Evolutionary conservation across 2,329 filamentous ascomycete species (phyloP), one percentile per base, ranked within the genome.

Genomic region (Tolypocladium amazonense): DNA sequence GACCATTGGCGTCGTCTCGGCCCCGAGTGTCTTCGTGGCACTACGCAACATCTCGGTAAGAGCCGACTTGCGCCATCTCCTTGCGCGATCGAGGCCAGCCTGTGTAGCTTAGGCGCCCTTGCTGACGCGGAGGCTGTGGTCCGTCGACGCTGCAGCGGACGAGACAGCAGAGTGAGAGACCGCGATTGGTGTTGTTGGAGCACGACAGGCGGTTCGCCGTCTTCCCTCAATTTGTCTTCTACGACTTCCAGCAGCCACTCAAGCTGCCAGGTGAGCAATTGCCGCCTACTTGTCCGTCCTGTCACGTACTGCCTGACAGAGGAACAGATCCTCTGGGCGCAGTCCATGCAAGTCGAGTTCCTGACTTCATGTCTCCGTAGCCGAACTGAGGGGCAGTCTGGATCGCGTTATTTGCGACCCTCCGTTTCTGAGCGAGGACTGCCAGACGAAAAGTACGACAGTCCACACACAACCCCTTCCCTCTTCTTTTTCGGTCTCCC

Each of bases 391-490:
- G 68, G 83, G 82, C 25, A 76, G 73, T 25, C 82, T 88, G 55
- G 87, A 91, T 71, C 81, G 85, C 58, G 81, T 93, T 62, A 87
- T 92, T 59, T 83, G 82, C 65, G 90, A 94, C 69, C 90, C 90
- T 11, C 90, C 90, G 0, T 93, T 93, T 70, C 77, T 93, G 41
- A 90, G 84, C 70, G 82, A 88, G 62, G 88, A 93, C 68, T 93
- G 89, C 70, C 88, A 93, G 71, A 90, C 88, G 0, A 92, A 91
- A 77, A 78, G 87, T 88, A 52, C 66, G 18, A 20, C 45, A 30
- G 30, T 30, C n/a, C 53, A 56, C 57, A 27, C n/a, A n/a, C n/a
- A n/a, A n/a, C n/a, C n/a, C n/a, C n/a, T n/a, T 14, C 37, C 25
- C 33, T 30, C 37, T 20, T 18, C 35, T 11, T 37, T 37, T 14